Conservation (phyloP, 179 eudicot genomes). For the Pouteria campechiana region DNA sequence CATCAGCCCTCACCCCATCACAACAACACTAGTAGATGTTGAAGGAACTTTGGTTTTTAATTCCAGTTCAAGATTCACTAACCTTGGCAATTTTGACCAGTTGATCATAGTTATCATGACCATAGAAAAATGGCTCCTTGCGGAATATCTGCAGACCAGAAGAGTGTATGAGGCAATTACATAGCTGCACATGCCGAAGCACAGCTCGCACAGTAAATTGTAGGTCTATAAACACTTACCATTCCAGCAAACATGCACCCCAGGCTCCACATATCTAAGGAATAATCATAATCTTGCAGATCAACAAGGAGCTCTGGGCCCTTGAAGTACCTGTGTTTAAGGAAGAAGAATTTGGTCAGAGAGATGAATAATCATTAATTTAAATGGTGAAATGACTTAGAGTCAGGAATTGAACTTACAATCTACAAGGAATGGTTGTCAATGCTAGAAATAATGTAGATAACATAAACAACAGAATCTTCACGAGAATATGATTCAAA, state of each 20-base stretch:
- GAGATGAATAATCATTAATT: too few species aligned
- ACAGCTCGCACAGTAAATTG: not conserved
- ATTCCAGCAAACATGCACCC: conserved; percentile 98
- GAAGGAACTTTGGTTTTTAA: too few species aligned
- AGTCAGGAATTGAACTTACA: too few species aligned
- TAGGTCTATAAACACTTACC: conserved; percentile 32
- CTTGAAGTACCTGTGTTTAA: conserved; percentile 85
- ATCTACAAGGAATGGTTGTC: too few species aligned
- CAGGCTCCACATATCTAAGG: conserved; percentile 93
- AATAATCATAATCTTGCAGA: conserved; percentile 91
- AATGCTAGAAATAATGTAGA: too few species aligned
- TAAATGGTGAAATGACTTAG: too few species aligned
- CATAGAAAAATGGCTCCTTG: conserved; percentile 94
- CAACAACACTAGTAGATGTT: too few species aligned
- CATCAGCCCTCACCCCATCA: too few species aligned
- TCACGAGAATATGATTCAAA: too few species aligned
- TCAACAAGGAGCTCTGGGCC: conserved; percentile 97
- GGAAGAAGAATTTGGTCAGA: too few species aligned
- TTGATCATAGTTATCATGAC: conserved; percentile 90
- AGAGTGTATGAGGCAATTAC: not conserved
- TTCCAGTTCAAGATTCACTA: too few species aligned
- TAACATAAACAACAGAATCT: too few species aligned
- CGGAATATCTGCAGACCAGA: conserved; percentile 62
- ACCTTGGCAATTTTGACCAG: conserved; percentile 95
- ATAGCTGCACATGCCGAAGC: conserved; percentile 1